Conservation (phyloP, 2,329 filamentous ascomycete genomes). For the Diaporthe australafricana region DNA sequence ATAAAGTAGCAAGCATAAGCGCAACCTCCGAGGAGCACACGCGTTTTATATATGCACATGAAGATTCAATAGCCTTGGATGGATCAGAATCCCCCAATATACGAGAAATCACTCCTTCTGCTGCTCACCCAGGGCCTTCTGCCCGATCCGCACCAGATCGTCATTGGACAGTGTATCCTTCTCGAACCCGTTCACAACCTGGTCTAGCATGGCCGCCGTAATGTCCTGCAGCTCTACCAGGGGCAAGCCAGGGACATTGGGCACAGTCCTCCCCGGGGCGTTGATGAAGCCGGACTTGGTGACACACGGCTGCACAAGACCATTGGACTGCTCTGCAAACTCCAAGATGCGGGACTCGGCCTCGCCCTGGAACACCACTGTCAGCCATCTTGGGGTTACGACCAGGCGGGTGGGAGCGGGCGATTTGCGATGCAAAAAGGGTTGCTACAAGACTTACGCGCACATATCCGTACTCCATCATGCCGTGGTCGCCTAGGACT, state of each 20-base stretch:
- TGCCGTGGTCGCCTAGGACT: slow-evolving; percentile 17
- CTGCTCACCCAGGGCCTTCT: slow-evolving; percentile 26
- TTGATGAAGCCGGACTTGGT: slow-evolving; percentile 58
- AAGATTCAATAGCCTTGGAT: too few species aligned
- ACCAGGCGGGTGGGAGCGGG: not conserved
- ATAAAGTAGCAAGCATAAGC: too few species aligned
- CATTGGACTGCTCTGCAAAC: slow-evolving; percentile 52
- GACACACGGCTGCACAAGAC: slow-evolving; percentile 50
- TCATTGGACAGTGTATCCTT: slow-evolving; percentile 58
- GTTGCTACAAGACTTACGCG: not conserved
- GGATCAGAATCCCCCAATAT: not conserved
- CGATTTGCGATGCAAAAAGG: not conserved
- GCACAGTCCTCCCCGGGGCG: slow-evolving; percentile 40
- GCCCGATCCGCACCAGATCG: slow-evolving; percentile 54
- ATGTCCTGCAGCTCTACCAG: slow-evolving; percentile 39
- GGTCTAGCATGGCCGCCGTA: slow-evolving; percentile 56
- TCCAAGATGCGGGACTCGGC: slow-evolving; percentile 57
- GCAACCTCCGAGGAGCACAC: too few species aligned
- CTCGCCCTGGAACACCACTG: slow-evolving; percentile 53
- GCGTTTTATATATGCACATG: too few species aligned
- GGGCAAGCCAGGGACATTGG: not conserved
- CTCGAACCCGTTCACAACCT: slow-evolving; percentile 57
- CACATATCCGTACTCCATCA: slow-evolving; percentile 28
- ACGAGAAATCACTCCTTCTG: not conserved
- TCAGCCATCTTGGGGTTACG: not conserved